These are phyloP conservation scores for Saksenaea oblongispora DNA, from an alignment of 371 early-diverging fungal genomes.

Conservation along the genomic window DNA sequence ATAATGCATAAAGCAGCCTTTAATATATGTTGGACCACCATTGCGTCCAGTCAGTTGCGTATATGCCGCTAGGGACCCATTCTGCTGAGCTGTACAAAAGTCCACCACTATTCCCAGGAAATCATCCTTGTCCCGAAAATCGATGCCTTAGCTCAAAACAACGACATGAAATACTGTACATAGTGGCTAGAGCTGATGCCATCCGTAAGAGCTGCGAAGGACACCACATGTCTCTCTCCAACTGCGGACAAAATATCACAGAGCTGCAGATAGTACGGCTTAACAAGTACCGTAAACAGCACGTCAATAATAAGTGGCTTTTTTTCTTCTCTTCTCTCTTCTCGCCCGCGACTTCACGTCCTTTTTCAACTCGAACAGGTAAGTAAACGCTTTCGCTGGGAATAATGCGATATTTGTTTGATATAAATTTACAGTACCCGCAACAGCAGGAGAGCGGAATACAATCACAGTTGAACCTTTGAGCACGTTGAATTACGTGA, in stretches of 20 bases:
- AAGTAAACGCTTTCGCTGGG: no score
- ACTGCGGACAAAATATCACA: not conserved
- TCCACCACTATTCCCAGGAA: not conserved
- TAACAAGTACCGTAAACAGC: not conserved
- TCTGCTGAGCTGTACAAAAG: not conserved
- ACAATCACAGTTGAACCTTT: not conserved
- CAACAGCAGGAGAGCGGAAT: not conserved
- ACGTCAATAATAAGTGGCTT: not conserved
- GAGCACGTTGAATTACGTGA: not conserved
- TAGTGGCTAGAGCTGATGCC: not conserved
- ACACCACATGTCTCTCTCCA: not conserved
- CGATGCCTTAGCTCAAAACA: not conserved
- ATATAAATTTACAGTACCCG: not conserved
- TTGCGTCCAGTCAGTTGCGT: not conserved
- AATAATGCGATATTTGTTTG: no score
- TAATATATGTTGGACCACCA: not conserved
- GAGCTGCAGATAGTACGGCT: not conserved
- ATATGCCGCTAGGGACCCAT: not conserved
- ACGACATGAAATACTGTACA: not conserved
- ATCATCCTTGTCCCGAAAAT: not conserved
- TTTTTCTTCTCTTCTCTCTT: no score
- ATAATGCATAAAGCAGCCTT: not conserved
- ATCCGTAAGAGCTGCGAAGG: not conserved
- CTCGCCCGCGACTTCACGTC: no score
- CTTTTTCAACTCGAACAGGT: no score